phyloP scores from a whole-genome alignment of 2,329 filamentous ascomycete genomes.

The Volutella citrinella region DNA sequence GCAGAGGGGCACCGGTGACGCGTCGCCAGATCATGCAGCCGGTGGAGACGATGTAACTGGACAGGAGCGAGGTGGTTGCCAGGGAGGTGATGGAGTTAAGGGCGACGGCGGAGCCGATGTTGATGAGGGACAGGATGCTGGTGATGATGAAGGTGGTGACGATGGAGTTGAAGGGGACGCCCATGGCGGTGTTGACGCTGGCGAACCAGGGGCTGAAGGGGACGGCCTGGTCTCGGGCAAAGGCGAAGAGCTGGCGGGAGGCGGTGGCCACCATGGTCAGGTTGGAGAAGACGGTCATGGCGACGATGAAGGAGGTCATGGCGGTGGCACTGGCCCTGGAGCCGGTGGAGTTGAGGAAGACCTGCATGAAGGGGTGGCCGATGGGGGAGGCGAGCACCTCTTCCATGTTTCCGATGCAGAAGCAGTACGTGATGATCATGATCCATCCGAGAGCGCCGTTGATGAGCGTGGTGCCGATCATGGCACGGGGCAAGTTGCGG shows the following conservation, averaged over 20 bases:
- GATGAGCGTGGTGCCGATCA: constrained; percentile 18
- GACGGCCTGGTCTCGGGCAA: constrained; percentile 19
- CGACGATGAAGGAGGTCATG: constrained; percentile 16
- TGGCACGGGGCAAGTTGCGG: constrained; percentile 15
- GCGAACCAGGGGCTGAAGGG: constrained; percentile 22
- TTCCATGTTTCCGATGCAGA: constrained; percentile 18
- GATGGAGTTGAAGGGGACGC: constrained; percentile 19
- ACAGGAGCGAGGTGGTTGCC: constrained; percentile 15
- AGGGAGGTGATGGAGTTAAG: constrained; percentile 19
- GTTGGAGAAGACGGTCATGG: constrained; percentile 21
- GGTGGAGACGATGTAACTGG: constrained; percentile 20
- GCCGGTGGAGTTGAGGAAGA: constrained; percentile 19
- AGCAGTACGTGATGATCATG: constrained; percentile 21
- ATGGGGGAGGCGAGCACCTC: constrained; percentile 17
- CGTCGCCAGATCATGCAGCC: constrained; percentile 22
- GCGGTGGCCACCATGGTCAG: constrained; percentile 20
- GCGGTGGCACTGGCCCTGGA: constrained; percentile 16
- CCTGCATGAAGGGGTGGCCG: constrained; percentile 21
- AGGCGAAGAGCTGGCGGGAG: constrained; percentile 19
- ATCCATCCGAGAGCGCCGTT: constrained; percentile 21
- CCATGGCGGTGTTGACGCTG: constrained; percentile 11
- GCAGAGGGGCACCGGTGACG: constrained; percentile 11
- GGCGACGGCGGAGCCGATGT: constrained; percentile 18
- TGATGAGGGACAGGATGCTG: constrained; percentile 16
- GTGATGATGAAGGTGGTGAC: constrained; percentile 17